Base-by-base conservation (phyloP, 1,284 basidiomycete species). In the Anthracocystis setariae region DNA sequence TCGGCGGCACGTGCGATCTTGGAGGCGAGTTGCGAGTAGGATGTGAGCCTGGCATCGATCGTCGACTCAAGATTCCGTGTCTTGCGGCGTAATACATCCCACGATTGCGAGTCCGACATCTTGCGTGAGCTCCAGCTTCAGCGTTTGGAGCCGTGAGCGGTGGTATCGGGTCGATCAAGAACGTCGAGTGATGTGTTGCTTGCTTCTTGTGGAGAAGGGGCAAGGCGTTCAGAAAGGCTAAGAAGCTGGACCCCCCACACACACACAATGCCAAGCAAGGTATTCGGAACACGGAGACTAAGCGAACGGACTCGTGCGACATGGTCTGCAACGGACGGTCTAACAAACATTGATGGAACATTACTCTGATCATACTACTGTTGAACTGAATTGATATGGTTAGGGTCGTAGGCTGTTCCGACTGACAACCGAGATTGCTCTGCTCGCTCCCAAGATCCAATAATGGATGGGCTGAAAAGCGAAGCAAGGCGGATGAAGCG, bases 41-140 rank as follows among this genome's bases (percentile, higher is more conserved):
- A 87, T 0, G 92, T 92, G 20, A 98, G 87, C 83, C 96, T 94
- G 33, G 91, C 86, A 82, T 96, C 92, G 73, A 97, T 91, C 24
- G 93, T 88, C 40, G 92, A 90, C 83, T 96, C 93, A 29, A 96
- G 88, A 8, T 92, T 93, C 74, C 93, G 87, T 82, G 92, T 93
- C 84, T 94, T 92, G 66, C 92, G 86, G 77, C 94, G 90, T 0
- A 84, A 78, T n/a, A 84, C 83, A 49, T 86, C 85, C 85, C 85
- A 86, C 13, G 64, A 53, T n/a, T 37, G 27, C 10, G 55, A 17
- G 2, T 59, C 35, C 4, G 55, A 24, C 25, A 58, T 56, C 1
- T n/a, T 39, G 29, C 12, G 17, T 17, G 10, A 42, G n/a, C 18
- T 18, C 8, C 18, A 4, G 18, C 21, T n/a, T n/a, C n/a, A n/a